Conservation (phyloP, 2,329 filamentous ascomycete genomes). For the Trichocomaceae sp. region DNA sequence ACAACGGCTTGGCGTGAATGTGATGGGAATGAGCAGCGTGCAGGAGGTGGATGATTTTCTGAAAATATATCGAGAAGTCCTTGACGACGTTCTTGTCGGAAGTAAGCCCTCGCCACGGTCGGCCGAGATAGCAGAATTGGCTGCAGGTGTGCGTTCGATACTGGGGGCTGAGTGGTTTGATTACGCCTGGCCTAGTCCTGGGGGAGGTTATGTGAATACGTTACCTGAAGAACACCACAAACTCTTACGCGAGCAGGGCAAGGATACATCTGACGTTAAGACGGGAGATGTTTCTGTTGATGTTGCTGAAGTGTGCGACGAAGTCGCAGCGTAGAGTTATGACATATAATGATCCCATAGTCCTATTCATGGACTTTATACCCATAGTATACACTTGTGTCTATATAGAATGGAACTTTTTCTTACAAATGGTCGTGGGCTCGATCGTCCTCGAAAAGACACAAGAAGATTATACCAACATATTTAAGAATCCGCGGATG, state of each 20-base stretch:
- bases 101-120: conserved; percentile 13
- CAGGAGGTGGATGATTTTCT: conserved; percentile 58
- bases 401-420: too few relatives aligned
- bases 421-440: too few relatives aligned
- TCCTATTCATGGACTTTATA: too few relatives aligned
- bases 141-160: conserved; percentile 33
- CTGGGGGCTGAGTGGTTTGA: conserved; percentile 39
- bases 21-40: conserved; percentile 58
- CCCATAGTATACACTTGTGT: too few relatives aligned
- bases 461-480: too few relatives aligned
- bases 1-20: conserved; percentile 52
- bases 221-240: conserved; percentile 22
- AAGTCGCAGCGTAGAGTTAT: neutral
- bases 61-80: conserved; percentile 48
- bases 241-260: conserved; percentile 3
- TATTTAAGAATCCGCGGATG: too few relatives aligned
- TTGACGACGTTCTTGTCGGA: conserved; percentile 42
- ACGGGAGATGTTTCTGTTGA: neutral
- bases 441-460: too few relatives aligned
- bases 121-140: conserved; percentile 26
- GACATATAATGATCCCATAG: neutral
- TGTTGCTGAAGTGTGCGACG: neutral
- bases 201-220: conserved; percentile 36
- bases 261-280: neutral
- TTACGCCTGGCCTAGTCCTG: conserved; percentile 41